Evolutionary conservation across 805 yeast species (phyloP).

Genomic region (Ogataea methylovora): DNA sequence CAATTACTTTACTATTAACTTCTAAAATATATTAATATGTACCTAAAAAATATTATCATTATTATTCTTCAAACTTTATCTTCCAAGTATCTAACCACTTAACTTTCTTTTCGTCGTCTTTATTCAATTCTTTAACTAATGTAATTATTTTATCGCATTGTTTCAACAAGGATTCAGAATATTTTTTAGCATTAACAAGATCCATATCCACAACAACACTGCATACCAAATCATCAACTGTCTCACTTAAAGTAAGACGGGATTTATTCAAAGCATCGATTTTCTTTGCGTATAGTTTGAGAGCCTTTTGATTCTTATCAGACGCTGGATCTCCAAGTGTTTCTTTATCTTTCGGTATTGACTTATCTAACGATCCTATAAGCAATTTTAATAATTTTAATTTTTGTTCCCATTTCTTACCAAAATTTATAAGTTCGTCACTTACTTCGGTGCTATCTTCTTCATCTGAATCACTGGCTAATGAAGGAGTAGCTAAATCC

Average conservation of each 20-base stretch:
- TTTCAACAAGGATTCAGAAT: background rate
- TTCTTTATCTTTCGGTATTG: constrained; percentile 37
- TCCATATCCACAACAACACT: constrained; percentile 40
- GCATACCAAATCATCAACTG: constrained; percentile 53
- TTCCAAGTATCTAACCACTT: constrained; percentile 54
- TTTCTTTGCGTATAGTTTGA: constrained; percentile 25
- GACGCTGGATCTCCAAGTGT: no score
- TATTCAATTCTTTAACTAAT: constrained; percentile 39
- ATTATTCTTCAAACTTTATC: constrained; percentile 26
- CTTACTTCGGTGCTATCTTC: constrained; percentile 11
- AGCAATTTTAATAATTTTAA: constrained; percentile 51
- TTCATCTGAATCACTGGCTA: no score
- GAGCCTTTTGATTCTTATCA: background rate
- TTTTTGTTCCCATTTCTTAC: constrained; percentile 43
- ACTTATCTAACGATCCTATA: constrained; percentile 49
- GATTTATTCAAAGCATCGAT: constrained; percentile 40
- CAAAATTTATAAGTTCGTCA: constrained; percentile 20
- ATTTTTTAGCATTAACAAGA: constrained; percentile 32
- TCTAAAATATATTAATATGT: background rate
- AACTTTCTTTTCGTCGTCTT: constrained; percentile 41
- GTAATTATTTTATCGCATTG: constrained; percentile 18
- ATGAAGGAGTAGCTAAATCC: no score
- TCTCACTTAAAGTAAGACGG: constrained; percentile 35
- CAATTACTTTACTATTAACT: no score
- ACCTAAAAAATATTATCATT: background rate